These are phyloP conservation scores for Brassica carinata DNA, from an alignment of 345 rosid genomes.

Conservation along the genomic window DNA sequence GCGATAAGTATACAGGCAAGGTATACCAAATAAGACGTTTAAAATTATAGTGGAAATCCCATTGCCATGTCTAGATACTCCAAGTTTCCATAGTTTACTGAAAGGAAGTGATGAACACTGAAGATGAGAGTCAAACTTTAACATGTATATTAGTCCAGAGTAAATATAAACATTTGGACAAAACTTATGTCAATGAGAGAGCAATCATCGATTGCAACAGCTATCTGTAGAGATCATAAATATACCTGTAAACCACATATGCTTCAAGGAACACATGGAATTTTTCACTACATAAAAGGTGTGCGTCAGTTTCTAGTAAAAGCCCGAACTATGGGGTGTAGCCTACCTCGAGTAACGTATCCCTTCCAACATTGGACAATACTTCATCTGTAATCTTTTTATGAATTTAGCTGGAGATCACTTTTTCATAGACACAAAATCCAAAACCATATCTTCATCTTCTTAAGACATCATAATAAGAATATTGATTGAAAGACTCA, in stretches of 20 bases:
- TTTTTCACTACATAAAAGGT: background rate
- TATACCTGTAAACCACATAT: background rate
- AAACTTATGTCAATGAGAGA: background rate
- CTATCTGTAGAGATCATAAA: background rate
- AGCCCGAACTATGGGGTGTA: background rate
- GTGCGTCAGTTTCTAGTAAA: background rate
- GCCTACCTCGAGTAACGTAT: background rate
- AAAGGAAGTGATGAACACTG: background rate
- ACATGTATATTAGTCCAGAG: background rate
- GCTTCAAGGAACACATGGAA: background rate
- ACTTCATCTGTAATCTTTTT: background rate
- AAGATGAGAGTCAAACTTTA: background rate
- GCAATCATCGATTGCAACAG: background rate
- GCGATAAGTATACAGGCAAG: background rate
- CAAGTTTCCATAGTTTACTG: background rate
- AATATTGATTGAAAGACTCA: background rate
- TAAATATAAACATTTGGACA: background rate
- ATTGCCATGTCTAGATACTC: background rate
- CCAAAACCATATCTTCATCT: background rate
- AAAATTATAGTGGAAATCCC: background rate
- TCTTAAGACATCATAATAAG: background rate
- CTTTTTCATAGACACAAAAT: background rate
- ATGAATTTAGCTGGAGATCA: background rate
- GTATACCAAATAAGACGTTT: background rate
- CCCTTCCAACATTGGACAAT: background rate